A percentile compares a stretch with the other conserved stretches of the same genome.
phyloP scores from a whole-genome alignment of 2,329 filamentous ascomycete genomes.

The Fusarium sp. region DNA sequence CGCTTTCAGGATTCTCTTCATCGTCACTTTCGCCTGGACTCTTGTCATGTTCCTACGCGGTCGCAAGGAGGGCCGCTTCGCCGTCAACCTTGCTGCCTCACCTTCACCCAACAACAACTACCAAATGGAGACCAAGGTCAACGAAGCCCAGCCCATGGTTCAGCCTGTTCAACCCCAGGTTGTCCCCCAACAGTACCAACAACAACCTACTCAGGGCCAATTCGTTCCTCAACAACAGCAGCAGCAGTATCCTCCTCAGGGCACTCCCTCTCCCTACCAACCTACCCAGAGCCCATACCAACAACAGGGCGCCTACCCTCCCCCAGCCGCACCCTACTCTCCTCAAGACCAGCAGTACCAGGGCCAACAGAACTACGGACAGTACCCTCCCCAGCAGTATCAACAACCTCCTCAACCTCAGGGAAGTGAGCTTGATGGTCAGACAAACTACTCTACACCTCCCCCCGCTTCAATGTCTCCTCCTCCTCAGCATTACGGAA shows the following conservation, averaged over 20 bases:
- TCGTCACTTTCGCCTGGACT: conserved; percentile 53
- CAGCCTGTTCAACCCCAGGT: conserved; percentile 29
- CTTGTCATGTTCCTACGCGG: conserved; percentile 51
- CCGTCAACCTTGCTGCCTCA: conserved; percentile 26
- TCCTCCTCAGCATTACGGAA: conserved; percentile 24
- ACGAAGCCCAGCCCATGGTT: conserved; percentile 42
- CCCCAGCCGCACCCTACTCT: conserved; percentile 38
- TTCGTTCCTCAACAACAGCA: conserved; percentile 25
- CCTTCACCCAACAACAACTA: conserved; percentile 41
- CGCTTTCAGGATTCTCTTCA: conserved; percentile 52
- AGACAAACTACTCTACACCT: conserved; percentile 31
- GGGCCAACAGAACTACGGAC: conserved; percentile 29
- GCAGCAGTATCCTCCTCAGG: conserved; percentile 27
- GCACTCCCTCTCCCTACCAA: conserved; percentile 29
- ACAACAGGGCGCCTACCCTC: conserved; percentile 44
- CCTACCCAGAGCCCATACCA: conserved; percentile 47
- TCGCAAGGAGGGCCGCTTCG: conserved; percentile 55
- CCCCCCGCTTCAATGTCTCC: conserved; percentile 6
- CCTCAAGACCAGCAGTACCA: conserved; percentile 40
- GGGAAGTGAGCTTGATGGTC: conserved; percentile 30
- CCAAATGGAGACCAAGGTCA: conserved; percentile 52
- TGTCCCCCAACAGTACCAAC: conserved; percentile 41
- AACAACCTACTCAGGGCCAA: conserved; percentile 20
- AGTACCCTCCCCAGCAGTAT: conserved; percentile 40
- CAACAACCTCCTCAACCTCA: conserved; percentile 35